Base-by-base conservation (phyloP, 805 yeast genomes). In the Candida sithepensis region DNA sequence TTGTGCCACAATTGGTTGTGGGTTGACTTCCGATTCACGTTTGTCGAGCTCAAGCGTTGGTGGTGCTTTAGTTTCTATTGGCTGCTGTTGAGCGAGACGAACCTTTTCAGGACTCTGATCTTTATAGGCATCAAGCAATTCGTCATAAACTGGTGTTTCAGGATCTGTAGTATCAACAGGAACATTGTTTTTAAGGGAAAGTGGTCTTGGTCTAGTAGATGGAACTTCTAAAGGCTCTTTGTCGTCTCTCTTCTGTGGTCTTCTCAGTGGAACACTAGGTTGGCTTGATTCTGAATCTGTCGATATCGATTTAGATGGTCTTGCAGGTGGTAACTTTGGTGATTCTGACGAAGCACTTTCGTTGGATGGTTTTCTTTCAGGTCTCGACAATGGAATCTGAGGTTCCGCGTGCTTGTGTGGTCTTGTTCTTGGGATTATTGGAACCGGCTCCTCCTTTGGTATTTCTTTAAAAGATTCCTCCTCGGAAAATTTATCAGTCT, bases 51-150 rank as follows among this genome's bases (percentile, higher is more conserved):
- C 34, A 30, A 30, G 8, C 14, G 34, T 12, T 12, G 34, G 16
- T 12, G 14, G 34, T 30, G 8, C 5, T n/a, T 30, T 30, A 12
- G 4, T 12, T 12, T 30, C 34, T 4, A 14, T n/a, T 14, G 34
- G 36, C 24, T 30, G 23, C 28, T 3, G 30, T 30, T 30, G 34
- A 12, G 7, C 14, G 16, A 30, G 5, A 30, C 34, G 34, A 10
- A n/a, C 47, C 42, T 44, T 43, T 24, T 46, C 56, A 9, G 63
- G 58, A 39, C 58, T 53, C 21, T 47, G 50, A 18, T 53, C 49
- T 12, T 39, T 44, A 45, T 61, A 57, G 13, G 54, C 47, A 30
- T 59, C 61, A 24, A 60, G 28, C 1, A 61, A 43, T n/a, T 40
- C 48, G 22, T 47, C 48, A 37, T 52, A 52, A 3, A 44, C 48